phyloP scores from a whole-genome alignment of 306 rosid genomes.

The Lupinus albus region DNA sequence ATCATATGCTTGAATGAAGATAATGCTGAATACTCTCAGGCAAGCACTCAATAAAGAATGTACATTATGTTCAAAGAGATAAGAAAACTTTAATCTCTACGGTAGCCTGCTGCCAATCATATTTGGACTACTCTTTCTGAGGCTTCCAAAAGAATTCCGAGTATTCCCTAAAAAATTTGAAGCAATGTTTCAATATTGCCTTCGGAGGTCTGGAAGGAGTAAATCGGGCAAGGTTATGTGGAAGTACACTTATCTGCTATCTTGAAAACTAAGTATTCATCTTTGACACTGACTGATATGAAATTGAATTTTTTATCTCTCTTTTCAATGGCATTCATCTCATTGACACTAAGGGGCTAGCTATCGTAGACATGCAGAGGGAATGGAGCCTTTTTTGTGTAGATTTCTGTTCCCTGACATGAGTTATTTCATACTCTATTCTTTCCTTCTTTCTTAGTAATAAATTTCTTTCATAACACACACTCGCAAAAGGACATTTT shows the following conservation, averaged over 20 bases:
- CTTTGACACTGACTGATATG: slow-evolving; percentile 6
- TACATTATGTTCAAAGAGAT: background rate
- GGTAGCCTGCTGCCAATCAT: slow-evolving; percentile 21
- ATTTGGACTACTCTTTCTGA: background rate
- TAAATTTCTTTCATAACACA: background rate
- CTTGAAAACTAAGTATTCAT: background rate
- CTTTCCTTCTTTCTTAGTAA: background rate
- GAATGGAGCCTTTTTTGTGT: slow-evolving; percentile 15
- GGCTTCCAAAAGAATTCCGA: background rate
- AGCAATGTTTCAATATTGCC: slow-evolving; percentile 1
- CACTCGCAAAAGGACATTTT: background rate
- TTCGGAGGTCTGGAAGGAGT: slow-evolving; percentile 2
- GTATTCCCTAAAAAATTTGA: background rate
- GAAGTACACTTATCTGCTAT: background rate
- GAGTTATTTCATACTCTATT: background rate
- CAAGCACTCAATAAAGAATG: slow-evolving; percentile 15
- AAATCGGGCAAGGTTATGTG: slow-evolving; percentile 9
- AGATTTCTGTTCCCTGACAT: background rate
- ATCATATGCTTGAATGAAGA: background rate
- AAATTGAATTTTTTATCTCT: slow-evolving; percentile 11
- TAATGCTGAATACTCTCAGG: background rate
- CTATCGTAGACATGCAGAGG: slow-evolving; percentile 9
- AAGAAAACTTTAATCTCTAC: background rate
- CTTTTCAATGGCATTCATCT: slow-evolving; percentile 13
- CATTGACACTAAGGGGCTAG: slow-evolving; percentile 2